Conservation (phyloP, 75 land plant species). For the Cryptomeria japonica region DNA sequence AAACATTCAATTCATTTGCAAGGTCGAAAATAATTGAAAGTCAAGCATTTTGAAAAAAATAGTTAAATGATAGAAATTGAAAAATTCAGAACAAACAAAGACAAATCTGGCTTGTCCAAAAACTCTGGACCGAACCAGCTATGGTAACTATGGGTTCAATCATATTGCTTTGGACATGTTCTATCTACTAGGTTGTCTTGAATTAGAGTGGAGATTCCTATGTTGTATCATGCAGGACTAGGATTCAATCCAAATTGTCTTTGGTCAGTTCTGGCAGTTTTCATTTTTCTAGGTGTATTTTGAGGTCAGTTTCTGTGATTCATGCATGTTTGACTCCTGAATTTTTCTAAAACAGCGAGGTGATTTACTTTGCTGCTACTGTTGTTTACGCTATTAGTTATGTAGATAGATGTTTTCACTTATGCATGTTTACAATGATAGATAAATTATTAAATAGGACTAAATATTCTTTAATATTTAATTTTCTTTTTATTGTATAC, state of each 20-base stretch:
- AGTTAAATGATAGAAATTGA: too few species aligned
- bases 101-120: too few species aligned
- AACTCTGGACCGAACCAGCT: too few species aligned
- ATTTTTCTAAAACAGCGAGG: neutral
- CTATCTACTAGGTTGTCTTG: neutral
- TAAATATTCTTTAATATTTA: neutral
- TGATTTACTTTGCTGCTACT: neutral
- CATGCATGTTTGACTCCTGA: neutral
- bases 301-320: neutral
- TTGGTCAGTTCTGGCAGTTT: neutral
- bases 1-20: too few species aligned
- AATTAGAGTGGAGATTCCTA: neutral
- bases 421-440: neutral
- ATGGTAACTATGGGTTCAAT: too few species aligned
- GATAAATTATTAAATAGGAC: neutral
- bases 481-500: neutral
- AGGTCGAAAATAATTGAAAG: too few species aligned
- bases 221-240: neutral
- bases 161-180: neutral
- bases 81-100: too few species aligned
- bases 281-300: neutral
- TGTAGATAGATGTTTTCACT: neutral
- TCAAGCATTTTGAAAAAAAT: too few species aligned
- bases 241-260: neutral
- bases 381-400: neutral